Evolutionary conservation across 2,329 filamentous ascomycete genomes (phyloP), one percentile per base, ranked within the genome.

Genomic region (Pseudocercospora vitis): DNA sequence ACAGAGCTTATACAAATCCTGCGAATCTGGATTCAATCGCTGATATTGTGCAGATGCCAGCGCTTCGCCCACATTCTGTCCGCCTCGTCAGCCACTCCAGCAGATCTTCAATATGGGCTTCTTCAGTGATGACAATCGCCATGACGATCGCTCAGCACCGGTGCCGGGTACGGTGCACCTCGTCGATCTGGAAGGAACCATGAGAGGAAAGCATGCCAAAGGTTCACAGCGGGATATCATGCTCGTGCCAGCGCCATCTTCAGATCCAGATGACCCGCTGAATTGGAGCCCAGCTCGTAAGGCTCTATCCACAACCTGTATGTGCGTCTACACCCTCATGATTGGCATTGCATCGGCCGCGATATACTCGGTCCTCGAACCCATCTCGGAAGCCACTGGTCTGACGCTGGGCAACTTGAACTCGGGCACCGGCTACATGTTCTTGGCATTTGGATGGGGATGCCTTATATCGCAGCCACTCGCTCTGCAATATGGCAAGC

Each of bases 401-500:
- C 66, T 81, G 29, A 74, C 74, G 0, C 60, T 78, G 1, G 67
- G 65, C 3, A 68, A 75, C 31, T 64, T 81, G 21, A 78, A 78
- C 52, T 69, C 74, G 47, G 78, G 78, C 8, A 80, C 75, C 8
- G 78, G 78, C 0, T 62, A 60, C 45, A 63, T 64, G 58, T 63
- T 64, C 32, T 49, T 64, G 16, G 58, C 60, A 9, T 61, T 64
- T 33, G 62, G 60, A 8, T 62, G 76, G 77, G 77, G 76, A 0
- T 75, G 74, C 60, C 63, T 81, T 2, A 66, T 81, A 37, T 80
- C 76, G 74, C 79, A 81, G 57, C 78, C 79, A 2, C 59, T 81
- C 16, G 79, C 79, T 0, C 61, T 81, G 16, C 74, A 76, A 40
- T 81, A 78, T 56, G 79, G 79, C 7, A 75, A 78, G 52, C 71